Base-by-base conservation (phyloP, 2,329 filamentous ascomycete species). In the Aspergillaceae sp. region DNA sequence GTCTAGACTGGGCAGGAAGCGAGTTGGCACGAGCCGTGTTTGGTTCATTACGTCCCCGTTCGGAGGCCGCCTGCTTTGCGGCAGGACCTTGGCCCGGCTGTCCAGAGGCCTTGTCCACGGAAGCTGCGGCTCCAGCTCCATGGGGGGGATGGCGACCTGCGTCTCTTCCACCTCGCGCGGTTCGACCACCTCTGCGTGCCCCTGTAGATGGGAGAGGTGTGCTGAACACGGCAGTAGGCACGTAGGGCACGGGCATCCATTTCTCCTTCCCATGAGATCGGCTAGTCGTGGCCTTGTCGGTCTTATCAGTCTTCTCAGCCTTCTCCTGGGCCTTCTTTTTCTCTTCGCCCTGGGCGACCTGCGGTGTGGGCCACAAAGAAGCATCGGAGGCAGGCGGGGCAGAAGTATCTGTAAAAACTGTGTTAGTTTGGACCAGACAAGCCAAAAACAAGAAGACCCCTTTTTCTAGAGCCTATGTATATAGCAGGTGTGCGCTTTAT, bases 311-410 rank as follows among this genome's bases (percentile, higher is more conserved):
- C 30, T 73, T 67, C 44, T 68, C 70, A 5, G 73, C 70, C 65
- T 87, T 87, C 46, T 83, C 76, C 44, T 80, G 74, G 1, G 74
- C 69, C 65, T 87, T 89, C 59, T 83, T 83, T 68, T 86, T 87
- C 51, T 86, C 79, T 56, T 92, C 88, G 42, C 83, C 82, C 44
- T 84, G 80, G 1, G 83, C 84, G 42, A 76, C 83, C 56, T 95
- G 87, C 0, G 89, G 89, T 2, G 91, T 97, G 10, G 92, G 92
- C 92, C 92, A 98, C 19, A 82, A 82, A 44, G 80, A 73, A 42
- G 87, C 77, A 65, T 97, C 90, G 48, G 79, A 82, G 41, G 87
- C 84, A 2, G 86, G 76, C 28, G 86, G 86, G 32, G 79, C 73
- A 37, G 70, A 62, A 40, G 61, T 47, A 46, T 52, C 47, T 49